A percentile compares a stretch with the other conserved stretches of the same genome.
These are phyloP conservation scores for Termitomyces sp. DNA, from an alignment of 768 basidiomycete species.

Conservation along the genomic window DNA sequence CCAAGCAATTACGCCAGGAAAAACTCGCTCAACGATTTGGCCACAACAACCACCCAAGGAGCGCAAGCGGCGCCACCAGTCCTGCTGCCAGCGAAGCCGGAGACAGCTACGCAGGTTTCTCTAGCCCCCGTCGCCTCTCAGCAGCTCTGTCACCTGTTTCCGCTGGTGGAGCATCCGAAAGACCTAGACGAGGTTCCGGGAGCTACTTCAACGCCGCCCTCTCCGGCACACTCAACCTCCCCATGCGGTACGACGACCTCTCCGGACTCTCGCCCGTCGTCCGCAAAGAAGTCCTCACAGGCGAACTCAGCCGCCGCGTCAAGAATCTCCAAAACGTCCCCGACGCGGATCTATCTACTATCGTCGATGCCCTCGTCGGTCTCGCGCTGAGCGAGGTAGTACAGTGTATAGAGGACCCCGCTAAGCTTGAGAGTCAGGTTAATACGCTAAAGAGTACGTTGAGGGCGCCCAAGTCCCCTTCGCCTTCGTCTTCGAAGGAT, in stretches of 20 bases:
- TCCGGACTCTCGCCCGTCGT: slow-evolving; percentile 81
- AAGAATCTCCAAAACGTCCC: slow-evolving; percentile 49
- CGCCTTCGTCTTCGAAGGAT: slow-evolving; percentile 58
- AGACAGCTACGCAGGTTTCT: slow-evolving; percentile 69
- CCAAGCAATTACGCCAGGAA: slow-evolving; percentile 86
- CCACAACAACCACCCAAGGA: slow-evolving; percentile 75
- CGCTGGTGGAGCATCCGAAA: slow-evolving; percentile 46
- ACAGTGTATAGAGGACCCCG: slow-evolving; percentile 65
- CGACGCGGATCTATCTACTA: slow-evolving; percentile 46
- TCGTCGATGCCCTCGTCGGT: slow-evolving; percentile 69
- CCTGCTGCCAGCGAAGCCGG: slow-evolving; percentile 80
- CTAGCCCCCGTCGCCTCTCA: slow-evolving; percentile 52
- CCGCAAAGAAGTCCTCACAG: slow-evolving; percentile 78
- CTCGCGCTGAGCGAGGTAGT: slow-evolving; percentile 75
- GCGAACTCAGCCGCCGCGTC: slow-evolving; percentile 74
- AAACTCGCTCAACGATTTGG: slow-evolving; percentile 82
- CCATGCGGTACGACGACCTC: slow-evolving; percentile 86
- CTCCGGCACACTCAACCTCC: slow-evolving; percentile 70
- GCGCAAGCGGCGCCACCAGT: slow-evolving; percentile 78
- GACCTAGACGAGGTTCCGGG: slow-evolving; percentile 73
- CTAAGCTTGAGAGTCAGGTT: slow-evolving; percentile 62
- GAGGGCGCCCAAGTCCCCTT: slow-evolving; percentile 41
- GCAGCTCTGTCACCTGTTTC: slow-evolving; percentile 20
- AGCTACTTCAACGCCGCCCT: slow-evolving; percentile 87
- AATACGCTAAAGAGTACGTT: slow-evolving; percentile 29